Conservation (phyloP, 2,329 filamentous ascomycete species). For the Hypomyces rosellus region DNA sequence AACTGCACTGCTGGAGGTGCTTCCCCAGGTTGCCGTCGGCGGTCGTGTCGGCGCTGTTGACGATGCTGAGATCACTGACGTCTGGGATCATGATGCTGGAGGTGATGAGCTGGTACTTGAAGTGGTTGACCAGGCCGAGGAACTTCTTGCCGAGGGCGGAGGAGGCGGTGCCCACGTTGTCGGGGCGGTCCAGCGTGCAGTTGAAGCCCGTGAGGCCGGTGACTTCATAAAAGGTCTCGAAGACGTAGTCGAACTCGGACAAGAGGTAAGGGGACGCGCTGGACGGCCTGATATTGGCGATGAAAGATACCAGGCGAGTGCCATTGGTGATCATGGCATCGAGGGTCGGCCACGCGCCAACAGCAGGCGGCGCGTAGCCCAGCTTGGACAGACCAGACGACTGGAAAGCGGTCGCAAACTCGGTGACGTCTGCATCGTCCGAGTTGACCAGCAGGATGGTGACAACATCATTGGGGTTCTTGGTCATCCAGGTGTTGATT, state of each 20-base stretch:
- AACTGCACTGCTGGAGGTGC: conserved; percentile 48
- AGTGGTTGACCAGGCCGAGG: conserved; percentile 75
- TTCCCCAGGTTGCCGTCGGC: conserved; percentile 46
- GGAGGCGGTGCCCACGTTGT: conserved; percentile 39
- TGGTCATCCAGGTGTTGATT: conserved; percentile 63
- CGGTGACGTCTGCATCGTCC: conserved; percentile 48
- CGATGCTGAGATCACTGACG: conserved; percentile 51
- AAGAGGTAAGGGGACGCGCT: conserved; percentile 51
- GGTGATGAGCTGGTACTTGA: conserved; percentile 56
- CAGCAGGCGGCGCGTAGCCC: conserved; percentile 50
- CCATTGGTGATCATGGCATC: conserved; percentile 57
- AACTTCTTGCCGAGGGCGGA: conserved; percentile 51
- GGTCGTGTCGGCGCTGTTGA: conserved; percentile 56
- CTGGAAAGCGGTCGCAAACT: conserved; percentile 50
- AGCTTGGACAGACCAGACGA: conserved; percentile 54
- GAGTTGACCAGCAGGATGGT: conserved; percentile 69
- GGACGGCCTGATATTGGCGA: conserved; percentile 47
- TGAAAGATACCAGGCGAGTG: conserved; percentile 62
- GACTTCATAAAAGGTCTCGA: conserved; percentile 67
- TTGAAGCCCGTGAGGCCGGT: conserved; percentile 58
- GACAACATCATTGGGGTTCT: conserved; percentile 67
- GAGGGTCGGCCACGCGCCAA: conserved; percentile 63
- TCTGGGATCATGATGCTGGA: conserved; percentile 56
- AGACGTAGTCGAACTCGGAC: conserved; percentile 59
- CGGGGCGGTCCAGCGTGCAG: conserved; percentile 64